Conservation (phyloP, 139 green algal genomes). For the Desmodesmus armatus region DNA sequence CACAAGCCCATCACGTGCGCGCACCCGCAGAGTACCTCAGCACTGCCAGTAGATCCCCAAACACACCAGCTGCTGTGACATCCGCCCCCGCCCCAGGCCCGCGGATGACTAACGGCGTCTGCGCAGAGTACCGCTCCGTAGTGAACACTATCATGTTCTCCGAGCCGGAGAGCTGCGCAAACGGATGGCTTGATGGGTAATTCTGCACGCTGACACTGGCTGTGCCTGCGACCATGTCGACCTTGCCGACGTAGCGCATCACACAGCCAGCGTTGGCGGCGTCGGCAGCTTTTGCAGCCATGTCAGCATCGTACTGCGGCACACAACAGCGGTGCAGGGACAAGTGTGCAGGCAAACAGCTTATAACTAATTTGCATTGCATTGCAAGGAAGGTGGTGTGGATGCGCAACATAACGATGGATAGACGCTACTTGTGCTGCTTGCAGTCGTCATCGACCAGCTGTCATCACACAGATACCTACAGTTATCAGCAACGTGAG, state of each 20-base stretch:
- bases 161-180: conserved; percentile 85
- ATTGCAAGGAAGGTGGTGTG: too few species aligned
- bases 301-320: conserved; percentile 86
- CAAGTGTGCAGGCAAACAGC: too few species aligned
- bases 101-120: conserved; percentile 86
- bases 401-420: too few species aligned
- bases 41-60: conserved; percentile 90
- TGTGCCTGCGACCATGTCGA: conserved; percentile 77
- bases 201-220: conserved; percentile 86
- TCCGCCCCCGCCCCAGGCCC: conserved; percentile 90
- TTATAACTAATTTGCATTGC: too few species aligned
- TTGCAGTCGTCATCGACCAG: too few species aligned
- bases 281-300: conserved; percentile 67
- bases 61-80: conserved; percentile 95
- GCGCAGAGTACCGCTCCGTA: conserved; percentile 75
- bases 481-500: too few species aligned
- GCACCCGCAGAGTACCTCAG: conserved; percentile 45
- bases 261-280: conserved; percentile 80
- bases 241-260: conserved; percentile 91
- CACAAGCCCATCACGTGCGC: too few species aligned
- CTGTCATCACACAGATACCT: too few species aligned
- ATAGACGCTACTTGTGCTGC: too few species aligned
- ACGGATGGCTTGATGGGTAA: conserved; percentile 86
- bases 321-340: not conserved
- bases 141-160: conserved; percentile 96